Percentiles rank a stretch among this genome's conserved stretches.
Conservation (phyloP, 2,329 filamentous ascomycete genomes). For the Scytalidium lignicola region DNA sequence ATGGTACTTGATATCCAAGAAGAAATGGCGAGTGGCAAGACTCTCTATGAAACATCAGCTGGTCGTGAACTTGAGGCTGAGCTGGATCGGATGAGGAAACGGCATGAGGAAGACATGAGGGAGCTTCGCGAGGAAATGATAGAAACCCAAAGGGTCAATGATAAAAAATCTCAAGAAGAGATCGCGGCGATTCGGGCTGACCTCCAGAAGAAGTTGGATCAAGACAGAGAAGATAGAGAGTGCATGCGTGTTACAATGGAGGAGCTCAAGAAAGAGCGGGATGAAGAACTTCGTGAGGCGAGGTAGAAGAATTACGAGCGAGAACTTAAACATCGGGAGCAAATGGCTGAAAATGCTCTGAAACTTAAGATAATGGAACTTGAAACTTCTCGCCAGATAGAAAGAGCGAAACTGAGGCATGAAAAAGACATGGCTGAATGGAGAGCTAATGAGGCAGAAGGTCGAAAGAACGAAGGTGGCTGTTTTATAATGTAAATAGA, state of each 20-base stretch:
- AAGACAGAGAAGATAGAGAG: slow-evolving; percentile 15
- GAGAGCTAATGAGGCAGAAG: too few species aligned
- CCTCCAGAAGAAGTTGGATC: slow-evolving; percentile 11
- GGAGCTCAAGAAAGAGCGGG: slow-evolving; percentile 15
- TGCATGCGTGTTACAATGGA: slow-evolving; percentile 1
- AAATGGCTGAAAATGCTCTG: slow-evolving; percentile 23
- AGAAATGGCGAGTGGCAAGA: slow-evolving; percentile 3
- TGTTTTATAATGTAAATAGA: too few species aligned
- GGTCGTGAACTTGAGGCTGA: slow-evolving; percentile 9
- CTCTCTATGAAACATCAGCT: slow-evolving; percentile 5
- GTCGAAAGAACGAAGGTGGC: too few species aligned
- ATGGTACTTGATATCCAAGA: slow-evolving; percentile 2
- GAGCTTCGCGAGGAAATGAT: too few species aligned
- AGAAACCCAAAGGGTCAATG: too few species aligned
- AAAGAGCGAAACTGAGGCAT: too few species aligned
- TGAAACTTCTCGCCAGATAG: too few species aligned
- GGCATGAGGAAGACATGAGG: too few species aligned
- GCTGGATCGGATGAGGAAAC: neutral
- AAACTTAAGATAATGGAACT: too few species aligned
- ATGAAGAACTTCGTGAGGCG: neutral
- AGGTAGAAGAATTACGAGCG: slow-evolving; percentile 14
- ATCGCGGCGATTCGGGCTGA: neutral
- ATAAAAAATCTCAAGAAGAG: too few species aligned
- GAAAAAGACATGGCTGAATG: too few species aligned
- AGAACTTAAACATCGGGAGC: slow-evolving; percentile 35